Conservation (phyloP, 2,329 filamentous ascomycete species). For the Trichoderma sp. region DNA sequence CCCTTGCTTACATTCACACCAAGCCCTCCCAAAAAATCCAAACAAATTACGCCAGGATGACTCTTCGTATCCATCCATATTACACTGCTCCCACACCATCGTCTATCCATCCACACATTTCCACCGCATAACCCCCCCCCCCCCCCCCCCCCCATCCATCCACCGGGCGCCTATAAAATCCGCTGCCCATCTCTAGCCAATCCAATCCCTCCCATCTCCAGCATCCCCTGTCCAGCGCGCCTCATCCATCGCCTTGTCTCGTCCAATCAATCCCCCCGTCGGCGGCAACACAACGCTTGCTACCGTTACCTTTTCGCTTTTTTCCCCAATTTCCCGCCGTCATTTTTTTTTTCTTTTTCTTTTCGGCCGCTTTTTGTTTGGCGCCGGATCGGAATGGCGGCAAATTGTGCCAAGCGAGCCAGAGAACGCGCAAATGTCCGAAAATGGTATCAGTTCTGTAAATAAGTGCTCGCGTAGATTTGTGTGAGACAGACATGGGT, state of each 20-base stretch:
- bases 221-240: not conserved
- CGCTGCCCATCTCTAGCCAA: not conserved
- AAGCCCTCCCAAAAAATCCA: not conserved
- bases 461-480: not conserved
- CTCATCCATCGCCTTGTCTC: not conserved
- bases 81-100: not conserved
- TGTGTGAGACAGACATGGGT: conserved; percentile 5
- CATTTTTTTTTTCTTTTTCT: not conserved
- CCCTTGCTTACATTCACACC: too few relatives aligned
- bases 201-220: not conserved
- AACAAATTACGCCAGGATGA: not conserved
- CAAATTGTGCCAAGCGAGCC: not conserved
- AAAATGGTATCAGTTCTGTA: not conserved
- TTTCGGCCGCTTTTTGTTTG: too few relatives aligned
- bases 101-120: not conserved
- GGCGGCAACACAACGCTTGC: not conserved
- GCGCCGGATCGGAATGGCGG: not conserved
- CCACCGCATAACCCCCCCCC: too few relatives aligned
- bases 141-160: too few relatives aligned
- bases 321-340: not conserved
- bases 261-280: conserved; percentile 2
- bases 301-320: not conserved
- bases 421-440: not conserved
- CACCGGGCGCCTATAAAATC: not conserved
- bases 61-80: not conserved